phyloP scores from a whole-genome alignment of 306 rosid species.

The Malus fusca region DNA sequence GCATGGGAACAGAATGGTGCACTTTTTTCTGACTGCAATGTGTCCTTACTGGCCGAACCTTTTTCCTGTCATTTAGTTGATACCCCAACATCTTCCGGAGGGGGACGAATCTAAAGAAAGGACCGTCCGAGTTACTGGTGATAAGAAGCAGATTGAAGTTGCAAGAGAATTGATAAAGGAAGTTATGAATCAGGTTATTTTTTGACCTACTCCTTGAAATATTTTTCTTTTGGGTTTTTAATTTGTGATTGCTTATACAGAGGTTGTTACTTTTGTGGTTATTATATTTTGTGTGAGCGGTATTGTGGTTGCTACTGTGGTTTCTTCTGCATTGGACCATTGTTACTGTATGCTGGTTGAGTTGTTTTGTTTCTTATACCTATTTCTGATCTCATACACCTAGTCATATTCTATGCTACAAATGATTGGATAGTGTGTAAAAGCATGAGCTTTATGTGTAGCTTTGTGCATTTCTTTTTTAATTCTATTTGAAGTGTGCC shows the following conservation, averaged over 20 bases:
- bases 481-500: not conserved
- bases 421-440: not conserved
- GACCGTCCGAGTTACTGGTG: constrained; percentile 86
- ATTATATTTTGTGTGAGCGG: not conserved
- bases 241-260: not conserved
- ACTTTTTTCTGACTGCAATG: not conserved
- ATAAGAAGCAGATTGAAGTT: constrained; percentile 75
- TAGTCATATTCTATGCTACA: not conserved
- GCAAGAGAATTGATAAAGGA: constrained; percentile 87
- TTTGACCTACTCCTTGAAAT: constrained; percentile 11
- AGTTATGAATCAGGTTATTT: constrained; percentile 90
- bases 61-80: constrained; percentile 50
- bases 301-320: not conserved
- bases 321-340: not conserved
- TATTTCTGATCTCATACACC: not conserved
- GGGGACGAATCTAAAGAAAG: constrained; percentile 93
- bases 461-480: not conserved
- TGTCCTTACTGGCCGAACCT: not conserved
- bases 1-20: not conserved
- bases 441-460: not conserved
- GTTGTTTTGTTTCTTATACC: not conserved
- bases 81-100: constrained; percentile 92
- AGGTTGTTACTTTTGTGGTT: not conserved
- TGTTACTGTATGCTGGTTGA: not conserved
- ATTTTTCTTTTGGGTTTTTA: not conserved